These are phyloP conservation scores for Diaporthe sp. DNA, from an alignment of 2,329 filamentous ascomycete genomes.

Conservation along the genomic window DNA sequence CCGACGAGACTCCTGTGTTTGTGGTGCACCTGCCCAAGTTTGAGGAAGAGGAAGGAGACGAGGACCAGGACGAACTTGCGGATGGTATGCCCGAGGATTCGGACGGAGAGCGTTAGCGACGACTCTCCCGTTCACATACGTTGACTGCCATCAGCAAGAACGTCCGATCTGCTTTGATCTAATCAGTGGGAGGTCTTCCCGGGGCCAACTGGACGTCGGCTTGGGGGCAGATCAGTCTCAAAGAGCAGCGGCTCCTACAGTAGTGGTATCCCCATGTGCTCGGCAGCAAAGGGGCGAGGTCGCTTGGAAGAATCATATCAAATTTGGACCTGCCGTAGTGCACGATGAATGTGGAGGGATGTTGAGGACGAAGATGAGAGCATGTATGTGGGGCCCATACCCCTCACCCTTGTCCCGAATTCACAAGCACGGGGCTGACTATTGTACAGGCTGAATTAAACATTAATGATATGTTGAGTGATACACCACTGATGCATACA, in stretches of 20 bases:
- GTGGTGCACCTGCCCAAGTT: constrained; percentile 59
- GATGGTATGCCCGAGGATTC: constrained; percentile 27
- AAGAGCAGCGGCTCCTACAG: neutral
- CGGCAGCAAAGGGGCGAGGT: neutral
- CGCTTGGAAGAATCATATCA: neutral
- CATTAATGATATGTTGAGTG: neutral
- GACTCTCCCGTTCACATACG: too few species aligned
- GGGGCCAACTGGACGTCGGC: neutral
- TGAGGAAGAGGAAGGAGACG: constrained; percentile 57
- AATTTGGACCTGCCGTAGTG: too few species aligned
- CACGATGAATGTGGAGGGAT: too few species aligned
- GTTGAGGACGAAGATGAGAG: neutral
- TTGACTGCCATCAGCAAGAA: neutral
- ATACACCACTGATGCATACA: neutral
- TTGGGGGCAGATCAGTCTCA: neutral
- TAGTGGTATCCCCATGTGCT: neutral
- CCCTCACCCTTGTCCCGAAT: neutral
- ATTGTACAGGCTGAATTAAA: neutral
- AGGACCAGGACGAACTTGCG: constrained; percentile 41
- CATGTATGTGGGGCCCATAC: neutral
- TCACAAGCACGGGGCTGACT: neutral
- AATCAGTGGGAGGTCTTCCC: neutral
- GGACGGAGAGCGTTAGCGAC: constrained; percentile 13
- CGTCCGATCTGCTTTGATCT: neutral
- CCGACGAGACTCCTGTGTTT: constrained; percentile 55